phyloP scores from a whole-genome alignment of 2,329 filamentous ascomycete genomes.

The Neonectria sp. region DNA sequence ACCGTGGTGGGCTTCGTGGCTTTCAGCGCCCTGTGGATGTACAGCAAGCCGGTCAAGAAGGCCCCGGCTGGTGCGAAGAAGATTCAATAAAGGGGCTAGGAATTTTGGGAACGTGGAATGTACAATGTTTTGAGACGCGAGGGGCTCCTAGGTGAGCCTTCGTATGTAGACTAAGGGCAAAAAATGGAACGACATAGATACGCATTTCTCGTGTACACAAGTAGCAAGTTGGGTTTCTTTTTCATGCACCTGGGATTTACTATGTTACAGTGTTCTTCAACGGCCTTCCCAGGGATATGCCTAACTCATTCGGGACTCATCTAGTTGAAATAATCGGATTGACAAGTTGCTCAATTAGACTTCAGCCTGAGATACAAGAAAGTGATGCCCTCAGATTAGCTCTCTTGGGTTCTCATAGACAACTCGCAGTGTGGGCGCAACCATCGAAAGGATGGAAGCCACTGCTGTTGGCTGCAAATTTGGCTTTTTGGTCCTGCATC shows the following conservation, averaged over 20 bases:
- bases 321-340: not conserved
- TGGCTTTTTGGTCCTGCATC: conserved; percentile 71
- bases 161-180: conserved; percentile 40
- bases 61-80: conserved; percentile 59
- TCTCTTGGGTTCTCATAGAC: conserved; percentile 69
- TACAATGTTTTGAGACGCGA: conserved; percentile 28
- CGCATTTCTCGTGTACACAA: conserved; percentile 19
- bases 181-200: conserved; percentile 36
- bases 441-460: conserved; percentile 31
- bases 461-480: conserved; percentile 68
- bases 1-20: conserved; percentile 88
- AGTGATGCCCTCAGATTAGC: conserved; percentile 68
- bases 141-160: conserved; percentile 23
- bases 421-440: conserved; percentile 54
- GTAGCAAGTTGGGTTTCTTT: conserved; percentile 18
- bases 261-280: not conserved
- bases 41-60: conserved; percentile 64
- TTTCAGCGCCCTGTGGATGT: conserved; percentile 93
- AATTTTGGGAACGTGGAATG: conserved; percentile 32
- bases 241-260: not conserved
- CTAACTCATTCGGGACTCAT: not conserved
- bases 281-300: not conserved
- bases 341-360: not conserved
- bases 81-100: conserved; percentile 57
- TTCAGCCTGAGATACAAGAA: conserved; percentile 32